Conservation (phyloP, 2,329 filamentous ascomycete species). For the Emmonsiellopsis sp. region DNA sequence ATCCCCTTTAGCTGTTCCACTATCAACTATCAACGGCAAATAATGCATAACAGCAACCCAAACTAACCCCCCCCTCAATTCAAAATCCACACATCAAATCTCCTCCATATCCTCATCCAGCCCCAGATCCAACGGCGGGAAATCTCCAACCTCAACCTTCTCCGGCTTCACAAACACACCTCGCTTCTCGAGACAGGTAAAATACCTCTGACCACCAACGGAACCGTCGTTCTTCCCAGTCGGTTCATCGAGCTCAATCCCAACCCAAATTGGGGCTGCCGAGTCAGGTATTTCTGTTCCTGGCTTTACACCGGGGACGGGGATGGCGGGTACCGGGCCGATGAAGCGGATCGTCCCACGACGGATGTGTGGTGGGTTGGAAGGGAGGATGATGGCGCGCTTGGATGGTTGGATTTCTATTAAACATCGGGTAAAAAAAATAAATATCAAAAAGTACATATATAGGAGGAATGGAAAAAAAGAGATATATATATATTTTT, state of each 20-base stretch:
- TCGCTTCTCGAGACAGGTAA: constrained; percentile 43
- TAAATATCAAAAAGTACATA: neutral
- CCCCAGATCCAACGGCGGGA: constrained; percentile 42
- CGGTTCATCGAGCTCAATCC: constrained; percentile 54
- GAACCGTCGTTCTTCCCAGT: constrained; percentile 57
- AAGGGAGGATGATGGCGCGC: constrained; percentile 39
- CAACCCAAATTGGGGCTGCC: constrained; percentile 43
- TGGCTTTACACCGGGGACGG: constrained; percentile 21
- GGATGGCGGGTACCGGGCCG: constrained; percentile 32
- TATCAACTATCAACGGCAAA: too few species aligned
- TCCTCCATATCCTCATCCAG: constrained; percentile 49
- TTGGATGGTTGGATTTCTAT: constrained; percentile 34
- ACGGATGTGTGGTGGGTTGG: constrained; percentile 33
- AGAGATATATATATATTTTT: neutral
- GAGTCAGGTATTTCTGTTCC: constrained; percentile 8
- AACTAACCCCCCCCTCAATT: neutral
- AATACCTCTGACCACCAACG: constrained; percentile 45
- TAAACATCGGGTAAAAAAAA: neutral
- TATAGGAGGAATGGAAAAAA: neutral
- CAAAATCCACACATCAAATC: constrained; percentile 27
- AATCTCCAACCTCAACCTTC: constrained; percentile 54
- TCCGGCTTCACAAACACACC: constrained; percentile 56
- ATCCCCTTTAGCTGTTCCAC: too few species aligned
- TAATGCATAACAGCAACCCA: too few species aligned
- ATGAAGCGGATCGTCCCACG: constrained; percentile 35